These are phyloP conservation scores for Furcasterigmium furcatum DNA, from an alignment of 2,329 filamentous ascomycete species.

Conservation along the genomic window DNA sequence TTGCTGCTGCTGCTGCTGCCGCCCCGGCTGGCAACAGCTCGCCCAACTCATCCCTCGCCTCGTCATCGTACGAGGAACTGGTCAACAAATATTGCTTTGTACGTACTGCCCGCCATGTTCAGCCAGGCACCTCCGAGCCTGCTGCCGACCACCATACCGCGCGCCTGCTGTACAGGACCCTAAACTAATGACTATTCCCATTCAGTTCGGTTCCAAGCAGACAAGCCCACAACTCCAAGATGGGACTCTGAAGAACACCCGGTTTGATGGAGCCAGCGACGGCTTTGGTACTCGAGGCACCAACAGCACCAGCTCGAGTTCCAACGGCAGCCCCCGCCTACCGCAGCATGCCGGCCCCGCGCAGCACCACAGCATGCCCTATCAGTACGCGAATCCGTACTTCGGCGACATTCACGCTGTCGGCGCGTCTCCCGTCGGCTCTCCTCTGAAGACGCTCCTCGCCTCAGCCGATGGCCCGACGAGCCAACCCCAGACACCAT, in stretches of 20 bases:
- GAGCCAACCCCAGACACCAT: constrained; percentile 27
- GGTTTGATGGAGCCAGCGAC: constrained; percentile 39
- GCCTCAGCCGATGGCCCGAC: constrained; percentile 16
- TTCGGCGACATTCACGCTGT: constrained; percentile 19
- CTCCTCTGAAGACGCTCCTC: constrained; percentile 20
- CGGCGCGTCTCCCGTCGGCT: constrained; percentile 28
- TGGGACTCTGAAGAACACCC: constrained; percentile 37
- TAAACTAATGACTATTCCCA: constrained; percentile 32
- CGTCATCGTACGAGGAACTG: constrained; percentile 91
- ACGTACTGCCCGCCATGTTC: constrained; percentile 59
- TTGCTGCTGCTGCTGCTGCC: constrained; percentile 5
- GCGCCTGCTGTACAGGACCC: constrained; percentile 15
- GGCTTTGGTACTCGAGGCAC: constrained; percentile 24
- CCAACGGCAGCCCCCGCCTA: constrained; percentile 32
- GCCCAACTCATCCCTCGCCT: constrained; percentile 61
- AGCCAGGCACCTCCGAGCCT: constrained; percentile 11
- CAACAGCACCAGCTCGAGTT: constrained; percentile 31
- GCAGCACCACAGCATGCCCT: constrained; percentile 37
- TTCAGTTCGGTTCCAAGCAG: constrained; percentile 61
- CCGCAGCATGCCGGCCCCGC: constrained; percentile 30
- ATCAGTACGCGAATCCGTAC: constrained; percentile 10
- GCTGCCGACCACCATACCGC: constrained; percentile 17
- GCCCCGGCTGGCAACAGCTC: constrained; percentile 43
- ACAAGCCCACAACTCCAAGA: constrained; percentile 48
- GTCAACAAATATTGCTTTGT: constrained; percentile 99